phyloP scores from a whole-genome alignment of 1,139 yeast species.

The Diutina ranongensis region DNA sequence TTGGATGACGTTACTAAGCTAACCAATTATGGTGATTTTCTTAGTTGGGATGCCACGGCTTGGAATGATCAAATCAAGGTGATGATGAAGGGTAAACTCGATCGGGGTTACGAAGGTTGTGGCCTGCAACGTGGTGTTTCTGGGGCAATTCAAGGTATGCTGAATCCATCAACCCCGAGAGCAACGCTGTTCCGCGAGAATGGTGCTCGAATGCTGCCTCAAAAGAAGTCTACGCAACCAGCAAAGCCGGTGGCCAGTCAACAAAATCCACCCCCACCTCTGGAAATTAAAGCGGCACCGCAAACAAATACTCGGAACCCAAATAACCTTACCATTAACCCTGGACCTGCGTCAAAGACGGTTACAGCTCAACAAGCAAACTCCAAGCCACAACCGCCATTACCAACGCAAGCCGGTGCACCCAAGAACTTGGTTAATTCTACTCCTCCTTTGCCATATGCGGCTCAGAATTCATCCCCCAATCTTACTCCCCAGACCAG shows the following conservation, averaged over 20 bases:
- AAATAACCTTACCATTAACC: background rate
- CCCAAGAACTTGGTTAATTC: background rate
- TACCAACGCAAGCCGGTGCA: background rate
- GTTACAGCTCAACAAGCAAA: background rate
- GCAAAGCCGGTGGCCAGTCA: background rate
- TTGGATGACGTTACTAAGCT: conserved; percentile 15
- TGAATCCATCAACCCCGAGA: background rate
- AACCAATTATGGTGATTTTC: conserved; percentile 9
- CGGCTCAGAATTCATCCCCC: background rate
- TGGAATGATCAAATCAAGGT: conserved; percentile 63
- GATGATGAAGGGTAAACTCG: conserved; percentile 50
- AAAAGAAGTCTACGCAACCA: background rate
- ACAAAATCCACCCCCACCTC: background rate
- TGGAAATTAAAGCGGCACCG: background rate
- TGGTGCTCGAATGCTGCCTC: background rate
- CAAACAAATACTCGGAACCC: background rate
- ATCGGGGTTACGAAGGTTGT: conserved; percentile 74
- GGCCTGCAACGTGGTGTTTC: conserved; percentile 25
- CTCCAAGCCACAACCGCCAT: background rate
- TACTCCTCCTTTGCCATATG: background rate
- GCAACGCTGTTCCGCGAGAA: background rate
- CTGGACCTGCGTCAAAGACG: background rate
- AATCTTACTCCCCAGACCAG: background rate
- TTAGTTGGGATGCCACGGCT: conserved; percentile 19
- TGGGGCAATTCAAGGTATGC: conserved; percentile 15